phyloP scores from a whole-genome alignment of 495 filamentous ascomycete genomes.

The Penicillium lagena region DNA sequence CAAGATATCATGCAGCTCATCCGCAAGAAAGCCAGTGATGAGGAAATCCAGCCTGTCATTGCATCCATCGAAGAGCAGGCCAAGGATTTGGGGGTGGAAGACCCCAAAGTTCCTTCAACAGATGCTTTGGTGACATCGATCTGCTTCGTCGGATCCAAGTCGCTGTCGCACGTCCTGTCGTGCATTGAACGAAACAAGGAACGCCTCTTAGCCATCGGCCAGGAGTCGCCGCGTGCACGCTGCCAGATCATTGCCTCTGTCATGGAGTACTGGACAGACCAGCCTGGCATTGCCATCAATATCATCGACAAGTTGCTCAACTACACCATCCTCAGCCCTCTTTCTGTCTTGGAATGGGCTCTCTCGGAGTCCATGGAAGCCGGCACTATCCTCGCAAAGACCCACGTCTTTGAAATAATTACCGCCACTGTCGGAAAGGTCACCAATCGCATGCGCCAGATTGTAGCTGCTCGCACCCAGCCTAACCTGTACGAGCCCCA shows the following conservation, averaged over 20 bases:
- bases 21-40: slow-evolving; percentile 73
- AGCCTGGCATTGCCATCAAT: slow-evolving; percentile 86
- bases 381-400: slow-evolving; percentile 62
- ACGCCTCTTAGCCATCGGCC: slow-evolving; percentile 71
- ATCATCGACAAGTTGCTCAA: slow-evolving; percentile 97
- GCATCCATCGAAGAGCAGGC: slow-evolving; percentile 72
- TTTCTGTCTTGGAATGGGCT: slow-evolving; percentile 83
- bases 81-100: slow-evolving; percentile 52
- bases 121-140: slow-evolving; percentile 91
- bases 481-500: slow-evolving; percentile 53
- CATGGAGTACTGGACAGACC: slow-evolving; percentile 87
- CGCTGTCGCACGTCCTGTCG: slow-evolving; percentile 89
- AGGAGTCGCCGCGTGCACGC: slow-evolving; percentile 62
- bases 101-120: slow-evolving; percentile 74
- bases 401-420: slow-evolving; percentile 84
- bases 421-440: slow-evolving; percentile 86
- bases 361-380: slow-evolving; percentile 56
- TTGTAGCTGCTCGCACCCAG: slow-evolving; percentile 55
- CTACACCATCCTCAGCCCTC: slow-evolving; percentile 85
- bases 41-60: slow-evolving; percentile 72
- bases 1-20: slow-evolving; percentile 72
- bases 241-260: slow-evolving; percentile 86
- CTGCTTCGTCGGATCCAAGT: slow-evolving; percentile 88
- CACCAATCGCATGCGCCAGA: slow-evolving; percentile 79
- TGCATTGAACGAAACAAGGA: slow-evolving; percentile 96